Conservation (phyloP, 2,329 filamentous ascomycete genomes). For the Aspergillus jensenii region DNA sequence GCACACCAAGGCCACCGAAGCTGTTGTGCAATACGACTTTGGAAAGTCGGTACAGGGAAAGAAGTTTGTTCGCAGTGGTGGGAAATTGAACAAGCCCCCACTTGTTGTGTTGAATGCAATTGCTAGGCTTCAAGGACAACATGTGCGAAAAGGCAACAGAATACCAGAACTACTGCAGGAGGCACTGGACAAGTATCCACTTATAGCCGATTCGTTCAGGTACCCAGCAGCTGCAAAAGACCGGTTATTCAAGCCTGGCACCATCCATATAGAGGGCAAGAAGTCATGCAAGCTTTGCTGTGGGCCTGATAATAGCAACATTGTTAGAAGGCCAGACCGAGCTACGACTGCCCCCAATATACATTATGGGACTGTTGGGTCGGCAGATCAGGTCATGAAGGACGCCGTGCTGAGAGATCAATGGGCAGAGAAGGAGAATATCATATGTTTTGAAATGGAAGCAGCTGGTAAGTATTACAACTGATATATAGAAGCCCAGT, state of each 20-base stretch:
- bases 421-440: background rate
- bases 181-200: background rate
- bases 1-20: background rate
- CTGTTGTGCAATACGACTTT: constrained; percentile 4
- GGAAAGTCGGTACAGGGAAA: background rate
- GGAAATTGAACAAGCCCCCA: background rate
- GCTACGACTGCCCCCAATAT: background rate
- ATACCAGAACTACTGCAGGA: background rate
- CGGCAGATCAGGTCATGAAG: constrained; percentile 11
- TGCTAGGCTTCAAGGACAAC: background rate
- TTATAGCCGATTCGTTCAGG: background rate
- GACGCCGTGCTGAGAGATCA: constrained; percentile 2
- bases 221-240: no score
- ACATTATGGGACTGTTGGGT: constrained; percentile 6
- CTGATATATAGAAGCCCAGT: accelerated
- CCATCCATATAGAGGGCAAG: no score
- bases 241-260: no score
- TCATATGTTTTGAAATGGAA: constrained; percentile 13
- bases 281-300: background rate
- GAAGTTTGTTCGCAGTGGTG: background rate
- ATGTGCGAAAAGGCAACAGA: background rate
- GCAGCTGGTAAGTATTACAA: constrained; percentile 1
- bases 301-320: no score
- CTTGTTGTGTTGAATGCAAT: background rate
- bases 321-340: background rate